Evolutionary conservation across 306 rosid genomes (phyloP).

Genomic region (Abrus precatorius): DNA sequence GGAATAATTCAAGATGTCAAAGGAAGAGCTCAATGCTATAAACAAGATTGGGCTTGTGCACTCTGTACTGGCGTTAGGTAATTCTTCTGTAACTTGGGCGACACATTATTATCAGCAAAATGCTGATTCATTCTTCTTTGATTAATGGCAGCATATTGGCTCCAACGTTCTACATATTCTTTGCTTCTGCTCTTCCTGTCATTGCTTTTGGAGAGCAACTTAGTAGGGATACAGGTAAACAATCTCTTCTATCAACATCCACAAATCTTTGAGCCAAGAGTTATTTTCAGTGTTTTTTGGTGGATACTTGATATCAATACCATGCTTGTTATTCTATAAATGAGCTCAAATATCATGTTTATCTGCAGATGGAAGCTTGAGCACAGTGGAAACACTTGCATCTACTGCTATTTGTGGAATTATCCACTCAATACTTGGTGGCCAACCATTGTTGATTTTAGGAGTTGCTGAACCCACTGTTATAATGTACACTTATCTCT

Average conservation of each 20-base stretch:
- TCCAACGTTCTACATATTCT: slow-evolving; percentile 89
- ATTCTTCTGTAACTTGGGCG: background rate
- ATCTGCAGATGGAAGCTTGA: slow-evolving; percentile 78
- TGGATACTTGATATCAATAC: background rate
- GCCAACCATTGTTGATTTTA: slow-evolving; percentile 90
- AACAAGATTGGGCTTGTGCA: slow-evolving; percentile 77
- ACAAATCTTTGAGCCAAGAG: slow-evolving; percentile 7
- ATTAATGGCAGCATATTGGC: slow-evolving; percentile 73
- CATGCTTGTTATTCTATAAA: slow-evolving; percentile 5
- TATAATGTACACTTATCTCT: slow-evolving; percentile 85
- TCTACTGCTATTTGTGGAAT: slow-evolving; percentile 93
- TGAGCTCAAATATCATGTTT: slow-evolving; percentile 2
- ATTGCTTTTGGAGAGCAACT: slow-evolving; percentile 94
- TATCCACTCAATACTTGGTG: slow-evolving; percentile 88
- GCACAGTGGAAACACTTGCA: slow-evolving; percentile 90
- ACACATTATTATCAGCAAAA: slow-evolving; percentile 5
- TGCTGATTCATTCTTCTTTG: slow-evolving; percentile 24
- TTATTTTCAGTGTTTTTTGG: slow-evolving; percentile 14
- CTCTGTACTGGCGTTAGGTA: slow-evolving; percentile 73
- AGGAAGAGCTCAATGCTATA: slow-evolving; percentile 80
- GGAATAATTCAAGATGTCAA: slow-evolving; percentile 77
- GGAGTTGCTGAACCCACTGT: slow-evolving; percentile 99
- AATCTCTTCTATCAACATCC: background rate
- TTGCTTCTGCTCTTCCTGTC: slow-evolving; percentile 94
- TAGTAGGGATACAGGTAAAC: slow-evolving; percentile 76